Conservation (phyloP, 1,284 basidiomycete species). For the Puccinia polysora region DNA sequence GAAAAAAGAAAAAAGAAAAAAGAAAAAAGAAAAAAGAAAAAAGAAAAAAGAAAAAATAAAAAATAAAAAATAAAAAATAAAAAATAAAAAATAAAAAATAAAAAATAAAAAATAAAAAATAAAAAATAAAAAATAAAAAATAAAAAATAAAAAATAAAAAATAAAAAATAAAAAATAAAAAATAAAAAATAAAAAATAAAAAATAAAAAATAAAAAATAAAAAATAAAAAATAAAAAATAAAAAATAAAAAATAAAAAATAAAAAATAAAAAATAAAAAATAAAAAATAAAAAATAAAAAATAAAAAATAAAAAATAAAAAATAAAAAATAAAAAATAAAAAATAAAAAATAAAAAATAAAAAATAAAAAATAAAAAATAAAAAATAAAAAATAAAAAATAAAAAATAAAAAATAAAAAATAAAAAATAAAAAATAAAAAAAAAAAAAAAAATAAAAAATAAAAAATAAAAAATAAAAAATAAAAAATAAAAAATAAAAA, state of each 20-base stretch:
- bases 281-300: no score
- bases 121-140: background rate
- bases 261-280: no score
- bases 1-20: background rate
- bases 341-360: no score
- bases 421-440: no score
- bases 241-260: background rate
- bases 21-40: background rate
- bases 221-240: slow-evolving; percentile 1
- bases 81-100: background rate
- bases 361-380: no score
- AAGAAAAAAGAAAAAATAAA: background rate
- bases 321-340: no score
- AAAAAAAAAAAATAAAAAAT: no score
- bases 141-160: background rate
- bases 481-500: no score
- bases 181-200: background rate
- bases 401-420: no score
- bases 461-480: no score
- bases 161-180: background rate
- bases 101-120: background rate
- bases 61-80: background rate
- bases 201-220: background rate
- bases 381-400: no score
- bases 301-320: no score